Evolutionary conservation across 805 yeast genomes (phyloP), one percentile per base, ranked within the genome.

Genomic region (Saturnispora serradocipensis): DNA sequence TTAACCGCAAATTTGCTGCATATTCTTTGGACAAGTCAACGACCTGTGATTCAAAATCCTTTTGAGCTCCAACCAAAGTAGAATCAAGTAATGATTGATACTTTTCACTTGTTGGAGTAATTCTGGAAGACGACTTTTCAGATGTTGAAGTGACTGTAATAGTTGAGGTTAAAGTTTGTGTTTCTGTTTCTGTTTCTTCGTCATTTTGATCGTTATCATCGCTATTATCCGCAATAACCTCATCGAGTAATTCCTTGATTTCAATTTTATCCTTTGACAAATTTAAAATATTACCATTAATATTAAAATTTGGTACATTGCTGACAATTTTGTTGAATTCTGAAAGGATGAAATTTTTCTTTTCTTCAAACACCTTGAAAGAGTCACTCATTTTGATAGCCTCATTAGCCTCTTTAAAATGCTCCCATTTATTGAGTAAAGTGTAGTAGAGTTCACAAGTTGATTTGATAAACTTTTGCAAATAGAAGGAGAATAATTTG

Each of bases 31-130:
- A 69, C 7, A 71, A 48, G 4, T 58, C 57, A 4, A 58, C 54
- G 10, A 75, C 64, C 27, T 75, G 72, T 2, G 56, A 53, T 35
- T 70, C 65, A 51, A 75, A 74, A 47, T 72, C 69, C 13, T 58
- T 60, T 40, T 67, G 56, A 3, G 78, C 72, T 45, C 70, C 72
- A 11, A 62, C 57, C 30, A 71, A 66, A 32, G 74, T 72, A 16
- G 61, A 66, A 25, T 65, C 63, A 45, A 76, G 65, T 46, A 72
- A 47, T 35, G 43, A 53, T 34, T 61, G 56, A 53, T 63, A 67
- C 49, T 65, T 67, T 42, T 59, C 56, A 18, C 59, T 54, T 7
- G 63, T 55, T 42, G 65, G 61, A 38, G 53, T 51, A 5, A 58
- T 30, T 20, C 18, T 35, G 5, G 50, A n/a, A 10, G 40, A 20